Evolutionary conservation across 805 yeast genomes (phyloP).

Genomic region (Starmerella asiatica): DNA sequence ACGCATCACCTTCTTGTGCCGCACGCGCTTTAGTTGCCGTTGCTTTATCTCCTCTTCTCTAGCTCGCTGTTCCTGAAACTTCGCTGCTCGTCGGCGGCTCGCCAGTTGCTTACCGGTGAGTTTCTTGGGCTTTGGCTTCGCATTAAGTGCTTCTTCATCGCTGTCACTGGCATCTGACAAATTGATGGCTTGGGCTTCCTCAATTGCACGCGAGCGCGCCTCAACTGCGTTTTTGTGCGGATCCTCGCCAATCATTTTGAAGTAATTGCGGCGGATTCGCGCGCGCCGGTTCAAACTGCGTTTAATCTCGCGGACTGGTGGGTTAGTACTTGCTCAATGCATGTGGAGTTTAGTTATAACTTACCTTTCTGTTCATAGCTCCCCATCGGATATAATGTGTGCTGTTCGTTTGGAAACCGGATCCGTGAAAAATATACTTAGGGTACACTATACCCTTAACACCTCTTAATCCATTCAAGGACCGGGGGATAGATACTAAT

Average conservation of each 20-base stretch:
- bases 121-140: slow-evolving; percentile 13
- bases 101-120: slow-evolving; percentile 29
- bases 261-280: slow-evolving; percentile 64
- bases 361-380: slow-evolving; percentile 28
- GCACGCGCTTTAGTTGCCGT: slow-evolving; percentile 31
- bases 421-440: no score
- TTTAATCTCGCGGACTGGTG: slow-evolving; percentile 52
- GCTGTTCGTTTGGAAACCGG: no score
- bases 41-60: slow-evolving; percentile 32
- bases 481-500: no score
- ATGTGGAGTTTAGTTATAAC: slow-evolving; percentile 12
- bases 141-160: slow-evolving; percentile 14
- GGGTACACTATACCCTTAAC: neutral
- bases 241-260: slow-evolving; percentile 55
- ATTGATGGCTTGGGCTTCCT: slow-evolving; percentile 10
- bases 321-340: slow-evolving; percentile 13
- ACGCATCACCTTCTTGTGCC: slow-evolving; percentile 34
- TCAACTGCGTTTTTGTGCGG: slow-evolving; percentile 24
- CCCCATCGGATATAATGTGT: slow-evolving; percentile 6
- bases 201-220: slow-evolving; percentile 1
- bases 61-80: slow-evolving; percentile 30
- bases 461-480: no score
- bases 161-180: slow-evolving; percentile 11
- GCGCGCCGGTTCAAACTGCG: slow-evolving; percentile 67
- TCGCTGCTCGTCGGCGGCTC: slow-evolving; percentile 34